Evolutionary conservation across 768 basidiomycete genomes (phyloP).

Genomic region (Suillus spraguei): DNA sequence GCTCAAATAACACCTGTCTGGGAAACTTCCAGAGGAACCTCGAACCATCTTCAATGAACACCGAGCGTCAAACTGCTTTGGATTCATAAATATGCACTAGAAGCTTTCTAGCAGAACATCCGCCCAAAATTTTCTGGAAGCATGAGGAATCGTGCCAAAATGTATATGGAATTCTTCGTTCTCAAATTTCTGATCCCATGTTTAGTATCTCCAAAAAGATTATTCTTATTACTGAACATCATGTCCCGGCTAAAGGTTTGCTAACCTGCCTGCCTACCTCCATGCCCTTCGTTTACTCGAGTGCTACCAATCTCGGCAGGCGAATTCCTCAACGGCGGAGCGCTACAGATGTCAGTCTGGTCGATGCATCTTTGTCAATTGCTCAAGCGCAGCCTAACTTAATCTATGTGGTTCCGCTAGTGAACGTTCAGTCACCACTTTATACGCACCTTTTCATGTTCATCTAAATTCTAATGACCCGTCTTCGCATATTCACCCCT

Average conservation of each 20-base stretch:
- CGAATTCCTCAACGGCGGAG: not conserved
- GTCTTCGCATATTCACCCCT: not conserved
- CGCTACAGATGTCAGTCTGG: not conserved
- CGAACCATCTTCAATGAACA: not conserved
- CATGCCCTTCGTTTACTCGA: not conserved
- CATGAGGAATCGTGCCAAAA: not conserved
- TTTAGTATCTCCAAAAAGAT: constrained; percentile 1
- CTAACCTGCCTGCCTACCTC: not conserved
- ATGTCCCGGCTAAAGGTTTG: not conserved
- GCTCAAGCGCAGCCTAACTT: not conserved
- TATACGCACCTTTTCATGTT: not conserved
- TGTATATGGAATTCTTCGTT: not conserved
- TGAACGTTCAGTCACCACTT: not conserved
- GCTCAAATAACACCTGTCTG: not conserved
- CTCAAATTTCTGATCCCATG: not conserved
- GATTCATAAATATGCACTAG: not conserved
- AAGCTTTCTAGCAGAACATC: not conserved
- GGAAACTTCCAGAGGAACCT: not conserved
- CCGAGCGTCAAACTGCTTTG: not conserved
- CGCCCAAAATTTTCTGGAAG: not conserved
- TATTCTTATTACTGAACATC: not conserved
- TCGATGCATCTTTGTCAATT: not conserved
- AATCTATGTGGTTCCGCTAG: not conserved
- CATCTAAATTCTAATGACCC: not conserved
- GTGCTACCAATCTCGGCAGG: not conserved